These are phyloP conservation scores for Trametes sanguinea DNA, from an alignment of 768 basidiomycete species.

Conservation along the genomic window DNA sequence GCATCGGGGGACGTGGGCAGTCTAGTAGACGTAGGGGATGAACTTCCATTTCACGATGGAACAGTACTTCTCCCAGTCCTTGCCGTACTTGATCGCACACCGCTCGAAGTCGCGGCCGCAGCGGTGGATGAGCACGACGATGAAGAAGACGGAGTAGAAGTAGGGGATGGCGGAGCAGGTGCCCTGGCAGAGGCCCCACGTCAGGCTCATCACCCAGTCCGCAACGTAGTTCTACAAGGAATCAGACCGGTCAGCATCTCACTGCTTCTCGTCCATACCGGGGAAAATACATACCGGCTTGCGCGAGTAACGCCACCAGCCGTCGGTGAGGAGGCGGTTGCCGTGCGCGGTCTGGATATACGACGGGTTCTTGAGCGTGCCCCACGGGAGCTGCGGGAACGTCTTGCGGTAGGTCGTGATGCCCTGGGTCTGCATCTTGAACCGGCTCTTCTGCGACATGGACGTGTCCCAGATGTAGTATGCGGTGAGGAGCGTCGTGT, in stretches of 20 bases:
- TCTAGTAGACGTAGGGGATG: slow-evolving; percentile 82
- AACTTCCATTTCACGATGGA: slow-evolving; percentile 87
- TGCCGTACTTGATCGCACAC: slow-evolving; percentile 88
- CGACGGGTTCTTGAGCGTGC: slow-evolving; percentile 80
- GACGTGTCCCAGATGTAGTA: slow-evolving; percentile 94
- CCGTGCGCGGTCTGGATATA: slow-evolving; percentile 94
- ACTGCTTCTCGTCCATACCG: not conserved
- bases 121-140: slow-evolving; percentile 88
- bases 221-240: slow-evolving; percentile 82
- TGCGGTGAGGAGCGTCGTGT: slow-evolving; percentile 72
- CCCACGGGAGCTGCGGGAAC: slow-evolving; percentile 91
- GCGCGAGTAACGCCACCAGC: slow-evolving; percentile 93
- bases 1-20: too few species aligned
- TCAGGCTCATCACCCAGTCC: slow-evolving; percentile 85
- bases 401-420: slow-evolving; percentile 82
- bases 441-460: slow-evolving; percentile 95
- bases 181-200: slow-evolving; percentile 82
- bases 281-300: slow-evolving; percentile 70
- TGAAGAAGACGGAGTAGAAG: slow-evolving; percentile 97
- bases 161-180: slow-evolving; percentile 83
- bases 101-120: slow-evolving; percentile 94
- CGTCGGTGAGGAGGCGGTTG: slow-evolving; percentile 87
- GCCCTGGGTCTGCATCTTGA: slow-evolving; percentile 96
- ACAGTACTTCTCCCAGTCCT: slow-evolving; percentile 93
- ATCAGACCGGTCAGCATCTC: not conserved